These are phyloP conservation scores for Xylaria telfairii DNA, from an alignment of 495 filamentous ascomycete genomes.

Conservation along the genomic window DNA sequence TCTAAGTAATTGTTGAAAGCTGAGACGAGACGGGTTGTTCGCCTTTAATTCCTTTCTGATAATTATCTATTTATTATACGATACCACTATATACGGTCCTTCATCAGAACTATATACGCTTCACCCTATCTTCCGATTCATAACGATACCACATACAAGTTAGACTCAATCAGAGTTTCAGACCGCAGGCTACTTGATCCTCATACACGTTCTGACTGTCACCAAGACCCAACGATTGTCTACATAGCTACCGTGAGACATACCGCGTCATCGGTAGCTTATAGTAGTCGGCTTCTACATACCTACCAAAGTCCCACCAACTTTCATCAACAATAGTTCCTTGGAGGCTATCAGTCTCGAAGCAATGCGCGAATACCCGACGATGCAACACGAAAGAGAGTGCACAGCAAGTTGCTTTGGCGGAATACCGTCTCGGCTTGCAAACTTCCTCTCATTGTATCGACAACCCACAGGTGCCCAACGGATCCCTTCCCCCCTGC, in stretches of 20 bases:
- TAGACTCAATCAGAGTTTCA: background rate
- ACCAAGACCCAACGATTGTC: background rate
- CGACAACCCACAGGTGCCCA: background rate
- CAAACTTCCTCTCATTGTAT: background rate
- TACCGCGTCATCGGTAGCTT: background rate
- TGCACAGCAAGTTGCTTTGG: background rate
- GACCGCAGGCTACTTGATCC: background rate
- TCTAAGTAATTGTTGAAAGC: background rate
- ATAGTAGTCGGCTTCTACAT: background rate
- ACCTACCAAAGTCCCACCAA: background rate
- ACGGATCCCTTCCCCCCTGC: background rate
- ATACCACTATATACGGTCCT: background rate
- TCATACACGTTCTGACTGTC: background rate
- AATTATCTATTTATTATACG: background rate
- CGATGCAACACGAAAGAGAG: background rate
- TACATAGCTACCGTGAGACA: constrained; percentile 6
- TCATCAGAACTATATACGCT: background rate
- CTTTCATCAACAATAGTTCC: background rate
- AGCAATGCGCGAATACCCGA: constrained; percentile 2
- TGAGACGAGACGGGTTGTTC: background rate
- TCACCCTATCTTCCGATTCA: background rate
- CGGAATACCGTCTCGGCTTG: constrained; percentile 4
- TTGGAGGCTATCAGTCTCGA: background rate
- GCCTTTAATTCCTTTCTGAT: background rate
- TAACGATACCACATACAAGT: background rate